Percentiles rank a stretch among this genome's conserved stretches.
Evolutionary conservation across 202 grass and related monocot genomes (phyloP).

Genomic region (Dendrocalamus latiflorus): DNA sequence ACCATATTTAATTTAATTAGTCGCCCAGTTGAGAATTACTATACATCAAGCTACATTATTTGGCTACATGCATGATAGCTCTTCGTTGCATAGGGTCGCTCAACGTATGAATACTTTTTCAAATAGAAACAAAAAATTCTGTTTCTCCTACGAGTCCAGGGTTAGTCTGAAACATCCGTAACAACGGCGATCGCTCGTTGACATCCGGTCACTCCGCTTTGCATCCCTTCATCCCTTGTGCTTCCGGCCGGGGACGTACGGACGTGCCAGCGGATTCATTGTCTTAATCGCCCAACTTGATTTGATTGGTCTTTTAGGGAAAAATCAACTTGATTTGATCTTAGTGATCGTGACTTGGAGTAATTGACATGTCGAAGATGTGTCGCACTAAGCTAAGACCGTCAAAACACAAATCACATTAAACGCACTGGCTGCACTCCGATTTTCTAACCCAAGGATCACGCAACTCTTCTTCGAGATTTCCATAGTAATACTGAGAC

Average conservation of each 20-base stretch:
- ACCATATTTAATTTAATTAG: slow-evolving; percentile 27
- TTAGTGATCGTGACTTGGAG: neutral
- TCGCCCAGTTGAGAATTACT: slow-evolving; percentile 4
- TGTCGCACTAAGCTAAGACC: slow-evolving; percentile 24
- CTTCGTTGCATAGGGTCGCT: neutral
- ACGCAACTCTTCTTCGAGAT: no score
- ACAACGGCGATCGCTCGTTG: neutral
- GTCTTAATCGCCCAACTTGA: neutral
- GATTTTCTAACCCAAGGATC: no score
- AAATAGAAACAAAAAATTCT: neutral
- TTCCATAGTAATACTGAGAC: no score
- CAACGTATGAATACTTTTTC: neutral
- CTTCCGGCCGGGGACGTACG: neutral
- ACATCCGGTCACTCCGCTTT: neutral
- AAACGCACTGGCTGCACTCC: no score
- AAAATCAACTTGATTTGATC: neutral
- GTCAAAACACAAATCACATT: neutral
- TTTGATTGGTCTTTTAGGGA: neutral
- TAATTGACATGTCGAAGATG: slow-evolving; percentile 13
- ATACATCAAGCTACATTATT: neutral
- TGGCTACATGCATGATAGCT: neutral
- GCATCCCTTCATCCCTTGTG: neutral
- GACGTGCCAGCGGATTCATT: neutral
- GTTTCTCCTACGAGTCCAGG: neutral
- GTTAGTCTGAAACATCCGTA: neutral